A percentile compares a stretch with the other conserved stretches of the same genome.
phyloP scores from a whole-genome alignment of 2,329 filamentous ascomycete genomes.

The Sporothrix brasiliensis region DNA sequence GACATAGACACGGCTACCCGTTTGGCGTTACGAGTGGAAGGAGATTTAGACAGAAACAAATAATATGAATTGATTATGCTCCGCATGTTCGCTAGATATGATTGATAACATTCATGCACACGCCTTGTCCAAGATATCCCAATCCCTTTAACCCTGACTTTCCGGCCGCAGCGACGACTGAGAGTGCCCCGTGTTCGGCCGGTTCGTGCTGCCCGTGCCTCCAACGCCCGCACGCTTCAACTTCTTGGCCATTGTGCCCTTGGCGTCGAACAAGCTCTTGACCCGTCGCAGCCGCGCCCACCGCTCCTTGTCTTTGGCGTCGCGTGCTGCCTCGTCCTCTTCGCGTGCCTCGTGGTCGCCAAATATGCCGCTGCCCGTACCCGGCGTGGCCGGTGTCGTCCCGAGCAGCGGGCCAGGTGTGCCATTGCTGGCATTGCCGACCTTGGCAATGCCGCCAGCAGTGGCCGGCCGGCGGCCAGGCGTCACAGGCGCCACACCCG shows the following conservation, averaged over 20 bases:
- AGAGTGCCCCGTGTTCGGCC: constrained; percentile 32
- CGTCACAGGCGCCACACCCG: not conserved
- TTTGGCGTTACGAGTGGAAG: not conserved
- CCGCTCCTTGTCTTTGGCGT: constrained; percentile 69
- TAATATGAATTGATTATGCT: not conserved
- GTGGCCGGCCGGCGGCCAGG: constrained; percentile 10
- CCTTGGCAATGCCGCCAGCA: constrained; percentile 34
- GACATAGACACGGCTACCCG: not conserved
- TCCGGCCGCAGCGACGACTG: constrained; percentile 8
- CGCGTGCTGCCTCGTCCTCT: constrained; percentile 51
- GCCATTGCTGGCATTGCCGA: constrained; percentile 33
- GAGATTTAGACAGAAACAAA: not conserved
- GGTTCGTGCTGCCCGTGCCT: constrained; percentile 27
- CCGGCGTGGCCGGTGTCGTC: constrained; percentile 38
- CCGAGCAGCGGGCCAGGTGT: constrained; percentile 37
- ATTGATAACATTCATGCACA: not conserved
- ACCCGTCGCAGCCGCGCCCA: constrained; percentile 72
- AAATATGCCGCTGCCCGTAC: constrained; percentile 19
- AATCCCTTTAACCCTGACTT: not conserved
- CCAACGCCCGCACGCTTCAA: constrained; percentile 40
- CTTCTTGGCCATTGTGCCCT: constrained; percentile 56
- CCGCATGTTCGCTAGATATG: not conserved
- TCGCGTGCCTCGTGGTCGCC: constrained; percentile 21
- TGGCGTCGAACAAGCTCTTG: constrained; percentile 71
- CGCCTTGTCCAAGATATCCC: not conserved